Evolutionary conservation across 106 monocot genomes (phyloP), one percentile per base, ranked within the genome.

Genomic region (Cymbidium sinense): DNA sequence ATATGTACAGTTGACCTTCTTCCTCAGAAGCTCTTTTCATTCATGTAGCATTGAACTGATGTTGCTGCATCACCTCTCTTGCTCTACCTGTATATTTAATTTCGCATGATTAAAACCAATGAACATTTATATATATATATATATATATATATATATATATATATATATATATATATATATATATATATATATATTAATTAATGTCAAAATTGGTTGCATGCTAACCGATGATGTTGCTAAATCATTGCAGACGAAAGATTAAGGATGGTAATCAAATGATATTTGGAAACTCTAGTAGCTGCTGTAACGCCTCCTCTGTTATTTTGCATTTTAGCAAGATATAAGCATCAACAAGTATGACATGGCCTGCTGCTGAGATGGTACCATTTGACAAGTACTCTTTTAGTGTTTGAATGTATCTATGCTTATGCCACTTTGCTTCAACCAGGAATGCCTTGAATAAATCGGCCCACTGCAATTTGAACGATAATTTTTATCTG

Each of bases 401-500:
- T 11, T 74, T 4, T 4, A 86, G 35, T 8, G 79, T 77, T 19
- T 86, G 86, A 7, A 64, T 82, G 43, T 77, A 64, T n/a, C 62
- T 36, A n/a, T 47, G 23, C 27, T 82, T 30, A 34, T 83, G 72
- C 89, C 89, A 89, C 25, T 82, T 86, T 43, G 89, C 86, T 67
- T 89, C 89, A 25, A 73, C 7, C 27, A 89, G 39, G 55, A 81
- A 86, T 9, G 86, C 61, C 29, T 84, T 86, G 79, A 81, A 82
- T 34, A 89, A 34, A 79, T 89, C 89, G n/a, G n/a, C n/a, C n/a
- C n/a, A 89, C 89, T 86, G 58, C 28, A 70, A n/a, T n/a, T n/a
- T n/a, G n/a, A n/a, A n/a, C n/a, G n/a, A n/a, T n/a, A n/a, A n/a
- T n/a, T n/a, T n/a, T n/a, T n/a, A n/a, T n/a, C n/a, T 1, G 6